These are phyloP conservation scores for Aspergillus ibericus DNA, from an alignment of 2,329 filamentous ascomycete genomes.

Conservation along the genomic window DNA sequence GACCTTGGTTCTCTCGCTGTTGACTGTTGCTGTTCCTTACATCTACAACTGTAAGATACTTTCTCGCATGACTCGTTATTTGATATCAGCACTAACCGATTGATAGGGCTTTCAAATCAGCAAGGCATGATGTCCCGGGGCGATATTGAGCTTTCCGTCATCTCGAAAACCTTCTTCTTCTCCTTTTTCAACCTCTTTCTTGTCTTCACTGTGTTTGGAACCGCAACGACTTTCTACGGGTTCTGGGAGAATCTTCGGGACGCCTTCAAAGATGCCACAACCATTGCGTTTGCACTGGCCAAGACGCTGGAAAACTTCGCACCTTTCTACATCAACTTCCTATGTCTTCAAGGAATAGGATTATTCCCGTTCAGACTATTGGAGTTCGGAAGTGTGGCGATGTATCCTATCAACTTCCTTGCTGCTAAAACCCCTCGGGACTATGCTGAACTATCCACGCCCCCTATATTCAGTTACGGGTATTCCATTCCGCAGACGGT, in stretches of 20 bases:
- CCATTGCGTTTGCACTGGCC: conserved; percentile 74
- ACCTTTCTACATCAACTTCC: conserved; percentile 88
- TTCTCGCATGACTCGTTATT: background rate
- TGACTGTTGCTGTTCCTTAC: conserved; percentile 89
- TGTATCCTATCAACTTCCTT: conserved; percentile 79
- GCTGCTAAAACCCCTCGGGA: conserved; percentile 86
- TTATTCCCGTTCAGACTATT: conserved; percentile 89
- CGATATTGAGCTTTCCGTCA: conserved; percentile 89
- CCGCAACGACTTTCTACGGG: conserved; percentile 71
- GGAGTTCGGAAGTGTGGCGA: conserved; percentile 79
- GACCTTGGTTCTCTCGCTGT: conserved; percentile 77
- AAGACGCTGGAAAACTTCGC: conserved; percentile 71
- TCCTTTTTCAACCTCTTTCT: conserved; percentile 99
- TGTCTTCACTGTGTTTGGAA: conserved; percentile 85
- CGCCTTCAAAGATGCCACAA: conserved; percentile 74
- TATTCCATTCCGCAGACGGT: conserved; percentile 93
- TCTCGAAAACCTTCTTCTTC: conserved; percentile 99
- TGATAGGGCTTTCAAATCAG: conserved; percentile 69
- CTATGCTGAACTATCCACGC: conserved; percentile 75
- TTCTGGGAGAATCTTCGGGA: conserved; percentile 66
- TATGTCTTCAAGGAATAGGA: conserved; percentile 90
- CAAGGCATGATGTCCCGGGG: conserved; percentile 96
- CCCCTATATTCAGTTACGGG: conserved; percentile 89
- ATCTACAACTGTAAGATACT: conserved; percentile 74
- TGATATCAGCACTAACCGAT: conserved; percentile 11